These are phyloP conservation scores for Phytophthora pisi DNA, from an alignment of 352 stramenopile genomes.

Conservation along the genomic window DNA sequence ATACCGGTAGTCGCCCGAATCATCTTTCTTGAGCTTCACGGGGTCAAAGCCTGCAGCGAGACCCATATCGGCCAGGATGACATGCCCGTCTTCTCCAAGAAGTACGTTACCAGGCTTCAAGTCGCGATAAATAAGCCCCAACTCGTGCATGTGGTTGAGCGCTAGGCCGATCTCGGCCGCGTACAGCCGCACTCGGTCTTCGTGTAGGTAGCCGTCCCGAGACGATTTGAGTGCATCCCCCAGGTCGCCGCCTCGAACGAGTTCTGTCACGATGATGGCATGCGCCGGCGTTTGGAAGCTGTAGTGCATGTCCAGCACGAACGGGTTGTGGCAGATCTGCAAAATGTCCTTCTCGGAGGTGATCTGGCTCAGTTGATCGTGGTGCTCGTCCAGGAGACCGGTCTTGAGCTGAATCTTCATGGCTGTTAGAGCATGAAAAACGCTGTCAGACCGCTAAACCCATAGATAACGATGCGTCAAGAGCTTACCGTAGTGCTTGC, in stretches of 20 bases:
- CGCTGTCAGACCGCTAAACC: not conserved
- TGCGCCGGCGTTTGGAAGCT: slow-evolving; percentile 88
- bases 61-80: slow-evolving; percentile 91
- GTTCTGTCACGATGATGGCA: slow-evolving; percentile 89
- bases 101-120: slow-evolving; percentile 92
- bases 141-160: slow-evolving; percentile 89
- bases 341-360: slow-evolving; percentile 91
- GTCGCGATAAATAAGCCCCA: slow-evolving; percentile 88
- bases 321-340: slow-evolving; percentile 88
- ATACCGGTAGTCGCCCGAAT: slow-evolving; percentile 50
- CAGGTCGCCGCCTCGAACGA: slow-evolving; percentile 82
- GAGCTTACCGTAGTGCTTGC: slow-evolving; percentile 85
- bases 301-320: slow-evolving; percentile 92
- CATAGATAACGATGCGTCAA: not conserved
- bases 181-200: slow-evolving; percentile 83
- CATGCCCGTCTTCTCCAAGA: slow-evolving; percentile 87
- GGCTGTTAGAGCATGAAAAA: slow-evolving; percentile 38
- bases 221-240: slow-evolving; percentile 76
- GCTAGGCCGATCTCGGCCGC: slow-evolving; percentile 86
- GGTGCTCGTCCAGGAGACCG: slow-evolving; percentile 85
- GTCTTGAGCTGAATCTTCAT: slow-evolving; percentile 94
- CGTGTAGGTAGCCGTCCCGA: slow-evolving; percentile 71
- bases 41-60: slow-evolving; percentile 72
- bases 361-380: slow-evolving; percentile 84
- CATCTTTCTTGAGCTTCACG: slow-evolving; percentile 59